Base-by-base conservation (phyloP, 148 eudicot species). In the Arctostaphylos glauca region DNA sequence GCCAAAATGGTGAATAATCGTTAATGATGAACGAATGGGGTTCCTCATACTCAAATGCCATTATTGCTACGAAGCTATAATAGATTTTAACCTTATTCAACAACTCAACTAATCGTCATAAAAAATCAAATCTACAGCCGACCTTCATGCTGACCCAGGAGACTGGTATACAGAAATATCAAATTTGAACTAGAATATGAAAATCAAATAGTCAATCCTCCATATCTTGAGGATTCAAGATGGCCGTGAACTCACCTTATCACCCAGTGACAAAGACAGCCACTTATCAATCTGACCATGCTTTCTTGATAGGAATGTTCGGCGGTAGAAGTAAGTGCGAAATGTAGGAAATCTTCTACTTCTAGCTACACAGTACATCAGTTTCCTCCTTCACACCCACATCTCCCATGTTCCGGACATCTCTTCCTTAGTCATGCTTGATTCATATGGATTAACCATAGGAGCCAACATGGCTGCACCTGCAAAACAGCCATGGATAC, bases 381-480 rank as follows among this genome's bases (percentile, higher is more conserved):
- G 66, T 79, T 86, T 96, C 88, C 97, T 92, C 84, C 88, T 87
- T 59, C 88, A 79, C n/a, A 85, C 89, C 99, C 98, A 94, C 62
- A 86, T 91, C 70, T 87, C 94, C 99, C 98, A 94, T 50, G 91
- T 91, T 81, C 79, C 87, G 52, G 89, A 88, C 85, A 82, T 88
- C 91, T 96, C 98, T 87, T 96, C 95, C 87, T 86, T 94, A 10
- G 92, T 93, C 99, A 96, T 93, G 86, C 91, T 87, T 1, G 93
- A 74, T 48, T 94, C 97, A 84, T 96, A 96, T 46, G 99, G 99
- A 89, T 93, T 96, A 56, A 94, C 85, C 86, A 94, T 88, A 58
- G 99, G 99, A 83, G 95, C 91, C 87, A 96, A 70, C 93, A 96
- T 88, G 25, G 89, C 92, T 4, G 92, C 98, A 85, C 99, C 99